Evolutionary conservation across 345 rosid species (phyloP).

Genomic region (Arabis alpina): DNA sequence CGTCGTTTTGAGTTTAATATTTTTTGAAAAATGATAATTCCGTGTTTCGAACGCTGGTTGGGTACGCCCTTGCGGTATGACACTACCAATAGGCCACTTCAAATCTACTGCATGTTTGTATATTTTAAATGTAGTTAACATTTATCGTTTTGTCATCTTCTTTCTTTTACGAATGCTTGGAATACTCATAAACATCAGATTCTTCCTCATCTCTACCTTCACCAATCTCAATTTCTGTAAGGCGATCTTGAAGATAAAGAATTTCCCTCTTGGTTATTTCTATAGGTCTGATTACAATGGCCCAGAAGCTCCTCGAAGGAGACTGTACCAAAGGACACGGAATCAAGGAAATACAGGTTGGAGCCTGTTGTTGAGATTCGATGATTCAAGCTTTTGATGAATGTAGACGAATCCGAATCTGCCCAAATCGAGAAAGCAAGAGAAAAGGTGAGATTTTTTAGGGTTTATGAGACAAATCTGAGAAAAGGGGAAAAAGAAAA

Average conservation of each 20-base stretch:
- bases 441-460: neutral
- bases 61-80: no score
- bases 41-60: no score
- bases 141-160: no score
- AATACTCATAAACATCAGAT: constrained; percentile 22
- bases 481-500: constrained; percentile 21
- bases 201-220: constrained; percentile 41
- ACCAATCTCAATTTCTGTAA: constrained; percentile 47
- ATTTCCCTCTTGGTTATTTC: constrained; percentile 57
- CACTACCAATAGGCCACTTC: no score
- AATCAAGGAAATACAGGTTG: constrained; percentile 68
- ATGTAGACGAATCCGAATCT: constrained; percentile 86
- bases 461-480: constrained; percentile 5
- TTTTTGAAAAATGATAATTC: no score
- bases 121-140: no score
- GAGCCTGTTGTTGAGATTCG: constrained; percentile 53
- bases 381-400: constrained; percentile 71
- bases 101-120: no score
- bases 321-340: constrained; percentile 77
- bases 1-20: no score
- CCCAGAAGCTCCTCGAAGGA: constrained; percentile 88
- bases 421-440: constrained; percentile 1
- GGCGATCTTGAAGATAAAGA: constrained; percentile 53
- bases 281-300: constrained; percentile 71
- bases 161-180: constrained; percentile 28